phyloP scores from a whole-genome alignment of 495 filamentous ascomycete genomes.

The Penicillium antarcticum region DNA sequence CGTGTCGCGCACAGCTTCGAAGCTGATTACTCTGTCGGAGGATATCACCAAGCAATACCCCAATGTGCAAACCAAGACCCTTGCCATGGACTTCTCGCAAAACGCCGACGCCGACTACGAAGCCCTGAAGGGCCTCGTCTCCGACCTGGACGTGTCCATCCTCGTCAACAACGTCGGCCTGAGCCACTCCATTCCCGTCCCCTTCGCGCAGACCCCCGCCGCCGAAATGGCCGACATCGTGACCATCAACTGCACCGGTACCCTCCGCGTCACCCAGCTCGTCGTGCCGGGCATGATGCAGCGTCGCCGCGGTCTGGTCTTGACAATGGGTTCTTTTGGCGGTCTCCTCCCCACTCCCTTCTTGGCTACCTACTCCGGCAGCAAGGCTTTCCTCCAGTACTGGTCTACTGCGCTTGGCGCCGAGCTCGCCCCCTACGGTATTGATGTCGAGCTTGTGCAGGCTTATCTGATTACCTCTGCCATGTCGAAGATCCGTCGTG shows the following conservation, averaged over 20 bases:
- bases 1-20: slow-evolving; percentile 88
- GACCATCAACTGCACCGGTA: slow-evolving; percentile 88
- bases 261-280: slow-evolving; percentile 79
- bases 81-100: slow-evolving; percentile 88
- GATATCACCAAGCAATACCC: slow-evolving; percentile 69
- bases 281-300: slow-evolving; percentile 80
- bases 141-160: slow-evolving; percentile 76
- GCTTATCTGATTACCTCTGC: slow-evolving; percentile 90
- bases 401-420: slow-evolving; percentile 86
- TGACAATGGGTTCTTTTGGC: slow-evolving; percentile 97
- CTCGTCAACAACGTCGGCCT: slow-evolving; percentile 97
- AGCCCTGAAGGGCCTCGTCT: slow-evolving; percentile 60
- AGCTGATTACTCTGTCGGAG: slow-evolving; percentile 71
- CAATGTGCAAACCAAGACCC: slow-evolving; percentile 62
- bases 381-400: slow-evolving; percentile 96
- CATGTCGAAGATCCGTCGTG: slow-evolving; percentile 89
- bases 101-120: slow-evolving; percentile 75
- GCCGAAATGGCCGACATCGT: slow-evolving; percentile 85
- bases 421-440: slow-evolving; percentile 74
- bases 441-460: slow-evolving; percentile 82
- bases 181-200: slow-evolving; percentile 86
- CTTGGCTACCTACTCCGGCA: slow-evolving; percentile 93
- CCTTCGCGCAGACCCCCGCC: slow-evolving; percentile 74
- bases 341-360: slow-evolving; percentile 88
- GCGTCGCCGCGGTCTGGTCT: slow-evolving; percentile 80